phyloP scores from a whole-genome alignment of 1,139 yeast species.

The Lodderomyces elongisporus region DNA sequence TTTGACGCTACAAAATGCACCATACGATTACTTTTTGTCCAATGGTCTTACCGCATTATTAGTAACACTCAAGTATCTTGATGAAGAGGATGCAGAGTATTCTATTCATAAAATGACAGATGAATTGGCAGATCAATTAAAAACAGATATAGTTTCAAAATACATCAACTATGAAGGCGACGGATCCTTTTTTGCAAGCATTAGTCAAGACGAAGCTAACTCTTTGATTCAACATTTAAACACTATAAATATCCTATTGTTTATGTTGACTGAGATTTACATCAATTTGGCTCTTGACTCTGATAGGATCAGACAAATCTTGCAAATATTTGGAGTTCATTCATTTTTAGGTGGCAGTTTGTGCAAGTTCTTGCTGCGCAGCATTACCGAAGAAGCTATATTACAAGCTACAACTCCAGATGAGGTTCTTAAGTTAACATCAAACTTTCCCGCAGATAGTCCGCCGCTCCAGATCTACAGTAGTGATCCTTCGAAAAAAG shows the following conservation, averaged over 20 bases:
- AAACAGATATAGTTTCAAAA: conserved; percentile 14
- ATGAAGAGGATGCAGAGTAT: conserved; percentile 50
- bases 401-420: conserved; percentile 45
- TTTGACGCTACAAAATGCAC: conserved; percentile 44
- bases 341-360: conserved; percentile 25
- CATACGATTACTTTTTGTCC: conserved; percentile 58
- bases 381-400: conserved; percentile 52
- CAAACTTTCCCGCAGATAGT: conserved; percentile 22
- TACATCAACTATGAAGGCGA: conserved; percentile 17
- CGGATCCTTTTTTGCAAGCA: conserved; percentile 24
- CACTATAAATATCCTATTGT: conserved; percentile 35
- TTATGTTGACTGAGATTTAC: conserved; percentile 48
- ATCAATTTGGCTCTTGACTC: conserved; percentile 48
- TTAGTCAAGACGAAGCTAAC: conserved; percentile 27
- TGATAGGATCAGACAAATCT: conserved; percentile 43
- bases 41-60: conserved; percentile 50
- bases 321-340: conserved; percentile 37
- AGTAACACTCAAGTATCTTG: conserved; percentile 52
- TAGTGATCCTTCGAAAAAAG: conserved; percentile 24
- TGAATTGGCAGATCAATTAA: conserved; percentile 14
- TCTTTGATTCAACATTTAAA: conserved; percentile 30
- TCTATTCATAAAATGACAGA: conserved; percentile 32
- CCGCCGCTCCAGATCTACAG: conserved; percentile 36
- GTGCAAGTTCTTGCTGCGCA: conserved; percentile 42
- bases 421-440: conserved; percentile 43